phyloP scores from a whole-genome alignment of 2,329 filamentous ascomycete genomes.

The Penicillium sclerotigenum region DNA sequence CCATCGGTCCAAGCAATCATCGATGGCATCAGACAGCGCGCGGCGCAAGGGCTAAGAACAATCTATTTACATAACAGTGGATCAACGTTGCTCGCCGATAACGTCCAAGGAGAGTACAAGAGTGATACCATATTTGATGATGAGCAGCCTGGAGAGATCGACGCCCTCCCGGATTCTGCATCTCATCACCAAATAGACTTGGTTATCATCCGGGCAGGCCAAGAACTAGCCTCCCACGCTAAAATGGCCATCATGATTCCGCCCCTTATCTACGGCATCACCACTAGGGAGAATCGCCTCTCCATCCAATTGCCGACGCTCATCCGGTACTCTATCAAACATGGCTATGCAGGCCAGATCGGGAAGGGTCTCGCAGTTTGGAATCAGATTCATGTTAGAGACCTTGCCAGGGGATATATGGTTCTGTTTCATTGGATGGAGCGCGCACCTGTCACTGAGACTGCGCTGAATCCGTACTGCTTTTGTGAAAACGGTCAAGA shows the following conservation, averaged over 20 bases:
- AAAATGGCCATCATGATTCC: constrained; percentile 10
- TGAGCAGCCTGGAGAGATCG: not conserved
- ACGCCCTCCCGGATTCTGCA: not conserved
- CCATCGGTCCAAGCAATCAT: constrained; percentile 47
- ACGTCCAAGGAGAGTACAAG: not conserved
- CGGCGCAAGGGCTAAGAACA: constrained; percentile 36
- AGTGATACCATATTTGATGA: not conserved
- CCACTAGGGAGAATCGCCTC: constrained; percentile 43
- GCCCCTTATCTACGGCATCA: constrained; percentile 32
- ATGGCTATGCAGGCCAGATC: constrained; percentile 47
- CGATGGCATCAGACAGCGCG: constrained; percentile 42
- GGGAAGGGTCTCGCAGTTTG: constrained; percentile 45
- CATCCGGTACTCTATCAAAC: constrained; percentile 48
- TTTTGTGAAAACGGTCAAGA: constrained; percentile 42
- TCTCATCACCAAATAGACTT: constrained; percentile 2
- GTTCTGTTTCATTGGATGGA: constrained; percentile 49
- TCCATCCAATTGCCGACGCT: constrained; percentile 50
- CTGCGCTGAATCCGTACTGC: constrained; percentile 49
- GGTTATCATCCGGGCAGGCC: not conserved
- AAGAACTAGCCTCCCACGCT: not conserved
- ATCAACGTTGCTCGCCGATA: not conserved
- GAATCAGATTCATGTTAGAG: constrained; percentile 48
- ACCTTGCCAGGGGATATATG: constrained; percentile 48
- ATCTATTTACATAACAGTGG: constrained; percentile 48
- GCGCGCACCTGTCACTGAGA: constrained; percentile 23